Evolutionary conservation across 1,284 basidiomycete genomes (phyloP), one percentile per base, ranked within the genome.

Genomic region (Cystobasidiaceae sp.): DNA sequence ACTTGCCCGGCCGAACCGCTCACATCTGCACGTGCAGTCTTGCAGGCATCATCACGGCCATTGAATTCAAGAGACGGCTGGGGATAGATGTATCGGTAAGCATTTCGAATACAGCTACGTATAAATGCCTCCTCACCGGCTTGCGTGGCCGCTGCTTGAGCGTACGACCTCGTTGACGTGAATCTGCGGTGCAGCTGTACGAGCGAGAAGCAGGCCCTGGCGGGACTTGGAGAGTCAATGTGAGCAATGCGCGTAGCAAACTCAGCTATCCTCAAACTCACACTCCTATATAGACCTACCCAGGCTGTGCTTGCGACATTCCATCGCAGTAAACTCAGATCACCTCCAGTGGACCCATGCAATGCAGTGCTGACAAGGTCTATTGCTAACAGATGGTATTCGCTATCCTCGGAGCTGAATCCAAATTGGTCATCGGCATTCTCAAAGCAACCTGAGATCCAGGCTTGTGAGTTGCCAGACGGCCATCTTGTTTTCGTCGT

Each of bases 351-450:
- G n/a, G n/a, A n/a, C n/a, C n/a, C n/a, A n/a, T n/a, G n/a, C n/a
- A n/a, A n/a, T n/a, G n/a, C n/a, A n/a, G n/a, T n/a, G n/a, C n/a
- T n/a, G n/a, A n/a, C n/a, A n/a, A n/a, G n/a, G n/a, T n/a, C n/a
- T n/a, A 2, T 17, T 33, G 4, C 27, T 19, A 21, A 15, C 37
- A 37, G 64, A 70, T 82, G 82, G 80, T 84, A 84, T 71, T 81
- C 79, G 45, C 79, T 84, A 48, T 85, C 84, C 5, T 79, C 79
- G 9, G 81, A 83, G 39, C 76, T 80, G 32, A 83, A 84, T 65
- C 81, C 83, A 0, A 68, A 80, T 66, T 84, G 83, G 83, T 70
- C 77, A 23, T 73, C 71, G 11, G 77, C 78, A 70, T 82, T 77
- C 70, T 77, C 79, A 11, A 68, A 69, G 6, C 82, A 84, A 68